phyloP scores from a whole-genome alignment of 371 early-diverging fungal genomes.

The Mucor irregularis region DNA sequence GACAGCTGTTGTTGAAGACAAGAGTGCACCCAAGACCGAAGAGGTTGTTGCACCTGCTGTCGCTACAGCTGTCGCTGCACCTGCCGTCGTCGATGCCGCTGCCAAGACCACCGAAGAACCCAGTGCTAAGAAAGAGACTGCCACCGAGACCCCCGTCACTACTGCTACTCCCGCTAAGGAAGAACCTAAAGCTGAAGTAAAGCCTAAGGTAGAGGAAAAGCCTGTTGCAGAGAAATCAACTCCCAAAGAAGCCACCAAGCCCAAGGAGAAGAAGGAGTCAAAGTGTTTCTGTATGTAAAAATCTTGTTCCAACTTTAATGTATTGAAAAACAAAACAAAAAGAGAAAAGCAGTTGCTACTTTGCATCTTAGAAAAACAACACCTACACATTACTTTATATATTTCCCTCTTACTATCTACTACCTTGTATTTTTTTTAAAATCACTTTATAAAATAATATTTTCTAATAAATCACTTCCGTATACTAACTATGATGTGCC shows the following conservation, averaged over 20 bases:
- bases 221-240: not conserved
- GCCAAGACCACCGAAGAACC: constrained; percentile 41
- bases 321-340: no score
- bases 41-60: not conserved
- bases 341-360: no score
- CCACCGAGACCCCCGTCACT: no score
- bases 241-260: not conserved
- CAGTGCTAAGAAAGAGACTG: not conserved
- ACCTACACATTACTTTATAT: no score
- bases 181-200: constrained; percentile 4
- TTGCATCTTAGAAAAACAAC: no score
- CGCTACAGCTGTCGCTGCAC: not conserved
- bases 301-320: no score
- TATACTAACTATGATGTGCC: no score
- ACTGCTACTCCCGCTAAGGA: not conserved
- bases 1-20: not conserved
- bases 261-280: constrained; percentile 15
- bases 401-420: no score
- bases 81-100: constrained; percentile 46
- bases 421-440: no score
- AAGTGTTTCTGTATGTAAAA: constrained; percentile 31
- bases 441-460: no score
- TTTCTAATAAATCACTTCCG: no score
- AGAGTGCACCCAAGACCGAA: not conserved
- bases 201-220: constrained; percentile 8